Conservation (phyloP, 176 grass and related monocot species). For the Aegilops umbellulata region DNA sequence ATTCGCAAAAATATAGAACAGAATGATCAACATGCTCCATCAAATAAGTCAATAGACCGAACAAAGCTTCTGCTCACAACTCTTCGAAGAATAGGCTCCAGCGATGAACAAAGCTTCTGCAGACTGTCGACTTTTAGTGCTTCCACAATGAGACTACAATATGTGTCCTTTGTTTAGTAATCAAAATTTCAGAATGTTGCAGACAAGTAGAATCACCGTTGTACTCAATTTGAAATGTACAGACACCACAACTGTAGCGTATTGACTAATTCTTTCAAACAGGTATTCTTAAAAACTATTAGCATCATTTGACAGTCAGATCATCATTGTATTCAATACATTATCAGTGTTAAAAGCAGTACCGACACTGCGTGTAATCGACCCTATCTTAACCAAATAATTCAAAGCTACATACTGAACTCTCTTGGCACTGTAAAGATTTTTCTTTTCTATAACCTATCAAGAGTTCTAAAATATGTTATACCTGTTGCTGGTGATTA, state of each 20-base stretch:
- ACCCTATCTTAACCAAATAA: neutral
- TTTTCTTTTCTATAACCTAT: neutral
- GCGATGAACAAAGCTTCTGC: conserved; percentile 92
- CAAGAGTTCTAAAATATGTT: neutral
- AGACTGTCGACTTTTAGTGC: conserved; percentile 96
- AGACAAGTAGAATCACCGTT: neutral
- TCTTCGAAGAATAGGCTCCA: conserved; percentile 96
- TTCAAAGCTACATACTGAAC: neutral
- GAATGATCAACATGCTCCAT: neutral
- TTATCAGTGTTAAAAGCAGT: neutral
- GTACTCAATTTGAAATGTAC: neutral
- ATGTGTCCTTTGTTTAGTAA: neutral
- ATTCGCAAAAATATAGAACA: conserved; percentile 31
- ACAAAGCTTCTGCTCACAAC: conserved; percentile 67
- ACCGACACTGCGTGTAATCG: neutral
- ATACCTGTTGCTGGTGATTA: neutral
- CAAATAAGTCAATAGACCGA: neutral
- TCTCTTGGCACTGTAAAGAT: neutral
- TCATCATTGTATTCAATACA: neutral
- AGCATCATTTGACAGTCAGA: neutral
- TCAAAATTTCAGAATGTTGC: neutral
- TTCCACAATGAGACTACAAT: conserved; percentile 97
- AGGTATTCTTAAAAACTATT: neutral
- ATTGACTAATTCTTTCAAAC: neutral
- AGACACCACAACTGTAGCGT: neutral